A percentile compares a stretch with the other conserved stretches of the same genome.
Evolutionary conservation across 495 filamentous ascomycete species (phyloP).

Genomic region (Parathielavia appendiculata): DNA sequence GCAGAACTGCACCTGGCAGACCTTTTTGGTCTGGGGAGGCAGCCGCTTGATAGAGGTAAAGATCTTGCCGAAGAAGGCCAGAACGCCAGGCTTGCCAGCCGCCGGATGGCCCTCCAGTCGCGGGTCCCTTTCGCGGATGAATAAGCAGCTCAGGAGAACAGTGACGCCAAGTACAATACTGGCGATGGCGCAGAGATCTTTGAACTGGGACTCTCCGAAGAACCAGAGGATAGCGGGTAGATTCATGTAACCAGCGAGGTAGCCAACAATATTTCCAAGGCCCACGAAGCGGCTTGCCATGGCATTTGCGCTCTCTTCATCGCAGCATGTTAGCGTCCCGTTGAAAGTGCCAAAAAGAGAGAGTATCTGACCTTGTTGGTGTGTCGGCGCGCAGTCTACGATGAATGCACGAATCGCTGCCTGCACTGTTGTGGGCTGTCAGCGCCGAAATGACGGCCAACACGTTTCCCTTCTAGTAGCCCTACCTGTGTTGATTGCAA

Average conservation of each 20-base stretch:
- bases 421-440: constrained; percentile 54
- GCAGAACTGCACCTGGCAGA: constrained; percentile 83
- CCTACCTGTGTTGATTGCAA: constrained; percentile 86
- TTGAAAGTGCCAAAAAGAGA: not conserved
- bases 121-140: constrained; percentile 74
- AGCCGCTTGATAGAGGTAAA: constrained; percentile 69
- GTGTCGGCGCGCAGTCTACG: constrained; percentile 79
- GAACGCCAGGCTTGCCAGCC: constrained; percentile 55
- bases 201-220: constrained; percentile 80
- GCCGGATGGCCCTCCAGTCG: constrained; percentile 59
- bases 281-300: constrained; percentile 79
- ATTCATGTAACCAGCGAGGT: constrained; percentile 73
- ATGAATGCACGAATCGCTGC: constrained; percentile 85
- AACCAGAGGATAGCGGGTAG: constrained; percentile 66
- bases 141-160: constrained; percentile 56
- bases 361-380: constrained; percentile 63
- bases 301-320: constrained; percentile 68
- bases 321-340: constrained; percentile 11
- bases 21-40: constrained; percentile 70
- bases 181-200: constrained; percentile 79
- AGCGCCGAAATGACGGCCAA: constrained; percentile 2
- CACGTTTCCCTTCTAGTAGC: not conserved
- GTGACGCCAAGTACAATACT: constrained; percentile 63
- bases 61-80: constrained; percentile 72
- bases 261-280: constrained; percentile 81